phyloP scores from a whole-genome alignment of 352 stramenopile genomes.

The Globisporangium canariense region DNA sequence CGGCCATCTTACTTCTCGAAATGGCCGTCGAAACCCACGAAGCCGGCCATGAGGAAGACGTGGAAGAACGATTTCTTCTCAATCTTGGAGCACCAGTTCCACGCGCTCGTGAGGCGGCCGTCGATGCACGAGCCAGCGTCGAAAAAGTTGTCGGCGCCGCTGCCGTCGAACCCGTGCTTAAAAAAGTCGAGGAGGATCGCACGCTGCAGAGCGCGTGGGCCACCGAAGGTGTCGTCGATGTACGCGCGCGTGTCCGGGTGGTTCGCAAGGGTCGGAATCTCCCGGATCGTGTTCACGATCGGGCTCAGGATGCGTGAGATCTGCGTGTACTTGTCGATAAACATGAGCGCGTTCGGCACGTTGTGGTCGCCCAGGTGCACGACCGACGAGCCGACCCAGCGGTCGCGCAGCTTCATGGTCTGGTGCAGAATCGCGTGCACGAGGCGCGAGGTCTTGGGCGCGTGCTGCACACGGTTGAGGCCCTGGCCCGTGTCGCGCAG shows the following conservation, averaged over 20 bases:
- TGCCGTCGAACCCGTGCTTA: slow-evolving; percentile 92
- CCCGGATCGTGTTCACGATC: slow-evolving; percentile 55
- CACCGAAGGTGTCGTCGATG: slow-evolving; percentile 73
- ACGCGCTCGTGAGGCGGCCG: slow-evolving; percentile 87
- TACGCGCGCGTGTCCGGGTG: slow-evolving; percentile 55
- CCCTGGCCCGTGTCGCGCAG: slow-evolving; percentile 63
- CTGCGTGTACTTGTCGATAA: slow-evolving; percentile 96
- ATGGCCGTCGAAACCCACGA: slow-evolving; percentile 91
- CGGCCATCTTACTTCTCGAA: slow-evolving; percentile 72
- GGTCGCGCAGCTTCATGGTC: slow-evolving; percentile 38
- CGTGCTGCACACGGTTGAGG: slow-evolving; percentile 65
- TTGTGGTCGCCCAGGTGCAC: slow-evolving; percentile 95
- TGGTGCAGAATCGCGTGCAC: slow-evolving; percentile 48
- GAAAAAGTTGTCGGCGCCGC: slow-evolving; percentile 87
- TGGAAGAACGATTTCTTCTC: slow-evolving; percentile 91
- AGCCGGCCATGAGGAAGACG: slow-evolving; percentile 90
- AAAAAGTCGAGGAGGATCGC: slow-evolving; percentile 90
- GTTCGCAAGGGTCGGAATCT: slow-evolving; percentile 37
- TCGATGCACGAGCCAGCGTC: slow-evolving; percentile 89
- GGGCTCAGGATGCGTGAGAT: slow-evolving; percentile 67
- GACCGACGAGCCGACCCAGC: slow-evolving; percentile 87
- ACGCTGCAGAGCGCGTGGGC: slow-evolving; percentile 66
- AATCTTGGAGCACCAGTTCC: slow-evolving; percentile 92
- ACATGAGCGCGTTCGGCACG: slow-evolving; percentile 94
- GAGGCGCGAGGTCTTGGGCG: slow-evolving; percentile 50